Conservation (phyloP, 129 eudicot species). For the Arctium lappa region DNA sequence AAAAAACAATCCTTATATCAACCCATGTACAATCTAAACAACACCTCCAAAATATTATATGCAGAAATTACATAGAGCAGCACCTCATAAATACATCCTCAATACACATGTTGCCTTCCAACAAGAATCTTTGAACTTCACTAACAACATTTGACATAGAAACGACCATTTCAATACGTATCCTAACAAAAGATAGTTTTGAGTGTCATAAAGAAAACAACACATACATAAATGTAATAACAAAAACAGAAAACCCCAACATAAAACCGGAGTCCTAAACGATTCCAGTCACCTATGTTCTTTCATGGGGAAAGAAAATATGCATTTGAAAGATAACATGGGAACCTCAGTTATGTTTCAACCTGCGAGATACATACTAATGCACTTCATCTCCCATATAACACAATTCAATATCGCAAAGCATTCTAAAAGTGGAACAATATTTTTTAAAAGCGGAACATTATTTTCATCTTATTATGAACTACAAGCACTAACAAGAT, state of each 20-base stretch:
- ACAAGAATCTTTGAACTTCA: slow-evolving; percentile 46
- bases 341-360: slow-evolving; percentile 43
- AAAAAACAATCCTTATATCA: too few species aligned
- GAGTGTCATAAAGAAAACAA: background rate
- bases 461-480: background rate
- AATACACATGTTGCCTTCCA: too few species aligned
- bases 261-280: background rate
- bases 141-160: slow-evolving; percentile 69
- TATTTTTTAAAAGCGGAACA: background rate
- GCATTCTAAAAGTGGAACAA: background rate
- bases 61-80: too few species aligned
- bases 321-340: background rate
- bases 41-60: too few species aligned
- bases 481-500: background rate
- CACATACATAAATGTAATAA: background rate
- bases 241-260: background rate
- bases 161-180: slow-evolving; percentile 75
- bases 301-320: slow-evolving; percentile 1
- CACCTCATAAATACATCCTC: too few species aligned
- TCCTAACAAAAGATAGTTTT: slow-evolving; percentile 34
- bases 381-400: background rate
- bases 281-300: background rate
- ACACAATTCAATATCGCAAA: background rate
- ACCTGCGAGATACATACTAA: slow-evolving; percentile 42
- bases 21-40: too few species aligned